phyloP scores from a whole-genome alignment of 2,329 filamentous ascomycete species.

The Pseudogymnoascus destructans region DNA sequence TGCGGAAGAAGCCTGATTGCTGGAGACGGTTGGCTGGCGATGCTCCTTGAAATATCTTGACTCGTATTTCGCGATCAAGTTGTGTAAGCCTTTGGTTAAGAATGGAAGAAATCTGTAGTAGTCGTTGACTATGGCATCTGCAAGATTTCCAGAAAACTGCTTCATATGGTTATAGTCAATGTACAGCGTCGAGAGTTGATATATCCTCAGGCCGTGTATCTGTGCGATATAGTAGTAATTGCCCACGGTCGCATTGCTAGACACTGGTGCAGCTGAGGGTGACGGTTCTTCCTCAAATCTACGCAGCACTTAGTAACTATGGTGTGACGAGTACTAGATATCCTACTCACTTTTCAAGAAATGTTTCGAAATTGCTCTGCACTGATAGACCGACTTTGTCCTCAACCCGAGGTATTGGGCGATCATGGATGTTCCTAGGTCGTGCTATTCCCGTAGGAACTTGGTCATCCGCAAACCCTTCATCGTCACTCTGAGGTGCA shows the following conservation, averaged over 20 bases:
- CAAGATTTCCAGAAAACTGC: constrained; percentile 64
- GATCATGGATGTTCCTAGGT: constrained; percentile 32
- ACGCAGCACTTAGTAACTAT: constrained; percentile 24
- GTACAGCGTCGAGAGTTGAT: constrained; percentile 72
- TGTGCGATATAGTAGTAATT: constrained; percentile 76
- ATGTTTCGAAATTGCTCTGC: constrained; percentile 64
- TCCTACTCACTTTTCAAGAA: constrained; percentile 55
- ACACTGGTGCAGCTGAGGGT: constrained; percentile 48
- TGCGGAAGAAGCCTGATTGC: constrained; percentile 56
- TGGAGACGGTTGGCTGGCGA: constrained; percentile 67
- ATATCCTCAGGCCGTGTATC: constrained; percentile 62
- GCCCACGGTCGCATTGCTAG: constrained; percentile 54
- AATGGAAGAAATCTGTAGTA: constrained; percentile 96
- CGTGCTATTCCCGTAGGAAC: constrained; percentile 39
- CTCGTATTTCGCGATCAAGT: constrained; percentile 87
- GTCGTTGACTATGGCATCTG: constrained; percentile 73
- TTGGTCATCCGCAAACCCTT: constrained; percentile 52
- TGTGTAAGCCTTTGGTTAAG: constrained; percentile 76
- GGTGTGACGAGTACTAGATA: not conserved
- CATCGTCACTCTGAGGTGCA: constrained; percentile 48
- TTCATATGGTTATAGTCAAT: constrained; percentile 78
- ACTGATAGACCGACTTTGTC: constrained; percentile 64
- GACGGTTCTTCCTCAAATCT: constrained; percentile 55
- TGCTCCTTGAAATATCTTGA: constrained; percentile 89
- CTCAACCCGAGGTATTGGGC: constrained; percentile 55